phyloP scores from a whole-genome alignment of 495 filamentous ascomycete genomes.

The Parathielavia appendiculata region DNA sequence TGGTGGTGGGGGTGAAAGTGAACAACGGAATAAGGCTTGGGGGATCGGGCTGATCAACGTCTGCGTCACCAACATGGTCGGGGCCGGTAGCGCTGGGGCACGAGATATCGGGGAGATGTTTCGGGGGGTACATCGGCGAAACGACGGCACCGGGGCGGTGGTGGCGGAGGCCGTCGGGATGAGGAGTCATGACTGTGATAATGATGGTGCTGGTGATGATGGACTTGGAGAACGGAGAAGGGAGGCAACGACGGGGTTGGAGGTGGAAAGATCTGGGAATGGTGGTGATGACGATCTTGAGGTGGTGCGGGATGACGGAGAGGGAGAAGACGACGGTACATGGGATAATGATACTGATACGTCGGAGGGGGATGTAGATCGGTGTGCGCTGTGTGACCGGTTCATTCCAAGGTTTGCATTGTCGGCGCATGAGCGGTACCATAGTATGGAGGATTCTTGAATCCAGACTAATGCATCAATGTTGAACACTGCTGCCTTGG shows the following conservation, averaged over 20 bases:
- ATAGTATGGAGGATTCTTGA: slow-evolving; percentile 40
- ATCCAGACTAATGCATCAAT: too few relatives aligned
- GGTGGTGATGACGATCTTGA: background rate
- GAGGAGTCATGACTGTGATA: slow-evolving; percentile 1
- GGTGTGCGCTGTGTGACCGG: slow-evolving; percentile 57
- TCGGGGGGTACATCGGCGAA: slow-evolving; percentile 34
- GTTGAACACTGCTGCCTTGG: too few relatives aligned
- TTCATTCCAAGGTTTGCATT: slow-evolving; percentile 67
- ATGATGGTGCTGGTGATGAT: background rate
- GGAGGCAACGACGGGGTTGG: background rate
- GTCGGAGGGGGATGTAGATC: slow-evolving; percentile 11
- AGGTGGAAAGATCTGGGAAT: background rate
- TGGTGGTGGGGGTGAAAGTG: slow-evolving; percentile 6
- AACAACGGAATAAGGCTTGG: slow-evolving; percentile 38
- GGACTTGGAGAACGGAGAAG: background rate
- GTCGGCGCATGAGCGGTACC: slow-evolving; percentile 67
- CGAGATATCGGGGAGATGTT: slow-evolving; percentile 67
- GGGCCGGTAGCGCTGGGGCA: slow-evolving; percentile 45
- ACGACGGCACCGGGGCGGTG: slow-evolving; percentile 47
- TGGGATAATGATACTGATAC: slow-evolving; percentile 18
- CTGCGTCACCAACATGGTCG: slow-evolving; percentile 78
- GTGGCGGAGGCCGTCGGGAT: slow-evolving; percentile 40
- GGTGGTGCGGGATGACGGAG: background rate
- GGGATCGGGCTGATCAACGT: slow-evolving; percentile 79
- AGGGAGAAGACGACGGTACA: background rate